Conservation (phyloP, 208 protist species). For the Acanthamoeba healyi region DNA sequence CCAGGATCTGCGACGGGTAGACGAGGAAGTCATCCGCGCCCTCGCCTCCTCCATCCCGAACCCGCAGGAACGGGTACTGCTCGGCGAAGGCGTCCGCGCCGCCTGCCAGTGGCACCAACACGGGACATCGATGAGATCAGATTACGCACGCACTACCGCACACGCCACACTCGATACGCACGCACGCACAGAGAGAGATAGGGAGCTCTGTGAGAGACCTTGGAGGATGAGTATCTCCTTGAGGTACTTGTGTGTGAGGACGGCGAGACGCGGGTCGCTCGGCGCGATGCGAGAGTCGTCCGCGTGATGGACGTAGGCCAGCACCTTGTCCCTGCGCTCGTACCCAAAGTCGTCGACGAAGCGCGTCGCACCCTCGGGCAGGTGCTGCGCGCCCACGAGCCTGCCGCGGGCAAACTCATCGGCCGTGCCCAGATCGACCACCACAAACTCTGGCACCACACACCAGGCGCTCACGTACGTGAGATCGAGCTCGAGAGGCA, state of each 20-base stretch:
- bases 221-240: slow-evolving; percentile 3
- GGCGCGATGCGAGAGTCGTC: neutral
- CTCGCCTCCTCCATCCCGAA: neutral
- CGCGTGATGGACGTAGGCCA: neutral
- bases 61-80: slow-evolving; percentile 17
- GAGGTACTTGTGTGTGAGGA: slow-evolving; percentile 5
- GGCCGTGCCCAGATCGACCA: neutral
- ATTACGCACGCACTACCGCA: too few species aligned
- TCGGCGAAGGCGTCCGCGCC: neutral
- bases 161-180: too few species aligned
- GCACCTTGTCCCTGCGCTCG: slow-evolving; percentile 50
- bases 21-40: neutral
- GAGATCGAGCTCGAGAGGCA: too few species aligned
- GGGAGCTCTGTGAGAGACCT: neutral
- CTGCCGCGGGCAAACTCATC: neutral
- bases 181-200: too few species aligned
- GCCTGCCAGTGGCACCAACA: neutral
- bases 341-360: slow-evolving; percentile 23
- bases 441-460: neutral
- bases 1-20: slow-evolving; percentile 34
- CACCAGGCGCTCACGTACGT: too few species aligned
- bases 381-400: slow-evolving; percentile 1
- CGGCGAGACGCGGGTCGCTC: neutral
- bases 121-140: too few species aligned
- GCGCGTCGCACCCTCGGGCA: neutral